These are phyloP conservation scores for Fusarium concolor DNA, from an alignment of 2,329 filamentous ascomycete species.

Conservation along the genomic window DNA sequence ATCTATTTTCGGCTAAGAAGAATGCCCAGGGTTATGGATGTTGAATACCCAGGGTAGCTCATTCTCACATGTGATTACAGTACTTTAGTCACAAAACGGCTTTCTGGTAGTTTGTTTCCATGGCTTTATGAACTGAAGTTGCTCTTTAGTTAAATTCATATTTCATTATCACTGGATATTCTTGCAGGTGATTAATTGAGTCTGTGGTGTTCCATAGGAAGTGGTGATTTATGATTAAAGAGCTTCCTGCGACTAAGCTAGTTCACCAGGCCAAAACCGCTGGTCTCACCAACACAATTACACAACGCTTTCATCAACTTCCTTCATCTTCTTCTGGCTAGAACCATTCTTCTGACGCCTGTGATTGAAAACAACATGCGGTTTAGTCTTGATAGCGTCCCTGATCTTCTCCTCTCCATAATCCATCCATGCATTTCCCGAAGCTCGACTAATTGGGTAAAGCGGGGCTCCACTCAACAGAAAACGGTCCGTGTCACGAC, in stretches of 20 bases:
- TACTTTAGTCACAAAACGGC: too few species aligned
- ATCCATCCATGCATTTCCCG: conserved; percentile 53
- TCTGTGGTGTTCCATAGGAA: too few species aligned
- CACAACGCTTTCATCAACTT: neutral
- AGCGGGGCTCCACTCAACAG: conserved; percentile 57
- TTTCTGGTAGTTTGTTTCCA: too few species aligned
- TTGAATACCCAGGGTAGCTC: neutral
- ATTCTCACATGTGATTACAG: too few species aligned
- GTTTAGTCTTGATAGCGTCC: conserved; percentile 55
- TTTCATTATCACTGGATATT: too few species aligned
- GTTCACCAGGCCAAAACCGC: too few species aligned
- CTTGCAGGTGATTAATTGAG: too few species aligned
- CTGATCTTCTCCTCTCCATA: conserved; percentile 54
- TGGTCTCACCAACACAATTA: neutral
- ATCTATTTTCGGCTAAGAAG: neutral
- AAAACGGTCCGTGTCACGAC: conserved; percentile 47
- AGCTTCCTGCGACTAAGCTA: too few species aligned
- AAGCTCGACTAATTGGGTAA: conserved; percentile 62
- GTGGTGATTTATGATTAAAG: too few species aligned
- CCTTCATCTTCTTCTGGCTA: neutral
- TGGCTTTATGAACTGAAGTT: too few species aligned
- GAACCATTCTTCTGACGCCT: neutral
- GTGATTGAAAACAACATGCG: conserved; percentile 51
- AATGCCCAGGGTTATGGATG: neutral
- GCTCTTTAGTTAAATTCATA: too few species aligned